Evolutionary conservation across 75 land plant species (phyloP).

Genomic region (Selaginella tamariscina): DNA sequence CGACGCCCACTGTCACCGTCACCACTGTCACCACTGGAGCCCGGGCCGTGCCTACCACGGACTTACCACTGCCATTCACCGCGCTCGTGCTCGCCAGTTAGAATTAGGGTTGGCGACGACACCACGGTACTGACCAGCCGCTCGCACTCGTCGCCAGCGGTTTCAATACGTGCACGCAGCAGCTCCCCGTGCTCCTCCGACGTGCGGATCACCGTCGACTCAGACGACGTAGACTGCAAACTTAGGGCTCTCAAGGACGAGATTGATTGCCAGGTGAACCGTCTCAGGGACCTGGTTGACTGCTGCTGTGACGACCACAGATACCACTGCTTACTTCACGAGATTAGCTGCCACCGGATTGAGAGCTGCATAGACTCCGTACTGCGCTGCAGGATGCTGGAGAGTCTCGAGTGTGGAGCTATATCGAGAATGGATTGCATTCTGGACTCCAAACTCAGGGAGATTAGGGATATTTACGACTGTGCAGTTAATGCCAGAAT

Average conservation of each 20-base stretch:
- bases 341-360: not conserved
- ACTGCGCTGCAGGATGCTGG: not conserved
- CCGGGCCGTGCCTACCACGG: not conserved
- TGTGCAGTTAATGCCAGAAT: not conserved
- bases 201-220: not conserved
- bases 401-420: not conserved
- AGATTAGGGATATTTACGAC: not conserved
- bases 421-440: not conserved
- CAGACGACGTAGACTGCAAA: not conserved
- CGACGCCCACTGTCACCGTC: not conserved
- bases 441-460: not conserved
- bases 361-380: not conserved
- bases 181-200: not conserved
- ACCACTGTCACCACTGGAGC: not conserved
- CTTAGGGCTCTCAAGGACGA: not conserved
- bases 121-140: no score
- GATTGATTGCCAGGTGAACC: not conserved
- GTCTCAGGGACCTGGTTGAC: not conserved
- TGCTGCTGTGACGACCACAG: not conserved
- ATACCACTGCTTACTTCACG: not conserved
- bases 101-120: not conserved
- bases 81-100: not conserved
- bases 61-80: not conserved
- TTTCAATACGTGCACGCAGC: not conserved
- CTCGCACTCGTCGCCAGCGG: no score